A percentile compares a stretch with the other conserved stretches of the same genome.
Conservation (phyloP, 2,329 filamentous ascomycete genomes). For the Fusarium sp. region DNA sequence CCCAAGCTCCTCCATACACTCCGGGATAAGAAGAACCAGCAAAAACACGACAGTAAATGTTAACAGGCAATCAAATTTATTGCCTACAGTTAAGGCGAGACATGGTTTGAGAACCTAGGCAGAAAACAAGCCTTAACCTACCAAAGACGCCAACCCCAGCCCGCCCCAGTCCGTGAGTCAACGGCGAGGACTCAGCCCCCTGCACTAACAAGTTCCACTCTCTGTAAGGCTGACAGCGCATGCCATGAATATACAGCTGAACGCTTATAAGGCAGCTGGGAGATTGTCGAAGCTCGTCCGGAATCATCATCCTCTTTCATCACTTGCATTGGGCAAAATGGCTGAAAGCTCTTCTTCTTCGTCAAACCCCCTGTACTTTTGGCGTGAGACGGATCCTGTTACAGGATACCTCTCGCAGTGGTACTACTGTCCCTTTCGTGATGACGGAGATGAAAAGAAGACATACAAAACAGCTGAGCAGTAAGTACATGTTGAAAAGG, state of each 20-base stretch:
- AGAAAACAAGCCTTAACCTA: not conserved
- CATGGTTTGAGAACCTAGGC: not conserved
- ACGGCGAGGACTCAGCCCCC: conserved; percentile 35
- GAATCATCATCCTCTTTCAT: not conserved
- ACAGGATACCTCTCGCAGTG: conserved; percentile 73
- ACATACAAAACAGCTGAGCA: conserved; percentile 66
- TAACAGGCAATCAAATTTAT: too few relatives aligned
- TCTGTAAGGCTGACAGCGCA: conserved; percentile 19
- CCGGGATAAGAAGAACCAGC: too few relatives aligned
- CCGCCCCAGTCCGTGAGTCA: conserved; percentile 33
- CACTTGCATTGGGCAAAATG: conserved; percentile 6
- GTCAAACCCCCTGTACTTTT: conserved; percentile 57
- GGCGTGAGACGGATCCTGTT: conserved; percentile 58
- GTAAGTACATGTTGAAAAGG: conserved; percentile 44
- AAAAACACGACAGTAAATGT: too few relatives aligned
- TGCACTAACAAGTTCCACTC: conserved; percentile 1
- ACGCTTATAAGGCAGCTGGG: conserved; percentile 8
- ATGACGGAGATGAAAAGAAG: conserved; percentile 49
- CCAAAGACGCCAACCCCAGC: not conserved
- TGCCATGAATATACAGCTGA: not conserved
- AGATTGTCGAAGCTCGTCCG: not conserved
- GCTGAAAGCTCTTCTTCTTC: conserved; percentile 9
- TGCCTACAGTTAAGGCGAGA: too few relatives aligned
- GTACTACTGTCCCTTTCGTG: conserved; percentile 64
- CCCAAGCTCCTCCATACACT: too few relatives aligned